Percentiles rank a stretch among this genome's conserved stretches.
Evolutionary conservation across 257 asterid species (phyloP).

Genomic region (Primulina tabacum): DNA sequence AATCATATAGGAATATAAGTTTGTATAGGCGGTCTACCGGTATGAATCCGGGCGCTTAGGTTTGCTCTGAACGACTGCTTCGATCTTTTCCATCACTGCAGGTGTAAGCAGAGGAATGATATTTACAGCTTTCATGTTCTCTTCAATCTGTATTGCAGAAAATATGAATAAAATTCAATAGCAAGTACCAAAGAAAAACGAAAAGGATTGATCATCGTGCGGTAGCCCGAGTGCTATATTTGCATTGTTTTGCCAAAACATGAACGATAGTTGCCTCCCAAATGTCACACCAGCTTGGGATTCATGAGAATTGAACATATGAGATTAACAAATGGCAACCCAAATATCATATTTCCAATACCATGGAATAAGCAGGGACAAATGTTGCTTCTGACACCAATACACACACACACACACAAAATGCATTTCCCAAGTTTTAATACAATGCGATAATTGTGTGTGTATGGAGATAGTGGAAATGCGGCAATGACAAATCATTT

Average conservation of each 20-base stretch:
- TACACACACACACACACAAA: too few species aligned
- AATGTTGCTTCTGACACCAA: too few species aligned
- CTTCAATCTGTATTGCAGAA: conserved; percentile 56
- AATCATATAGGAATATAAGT: background rate
- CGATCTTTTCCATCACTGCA: conserved; percentile 72
- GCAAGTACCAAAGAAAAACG: background rate
- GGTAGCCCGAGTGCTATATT: background rate
- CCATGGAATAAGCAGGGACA: background rate
- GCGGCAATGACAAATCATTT: conserved; percentile 12
- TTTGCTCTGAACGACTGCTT: conserved; percentile 75
- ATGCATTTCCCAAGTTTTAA: background rate
- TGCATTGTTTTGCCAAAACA: background rate
- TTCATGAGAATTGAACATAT: too few species aligned
- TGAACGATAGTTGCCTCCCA: background rate
- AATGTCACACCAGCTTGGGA: too few species aligned
- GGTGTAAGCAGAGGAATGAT: conserved; percentile 85
- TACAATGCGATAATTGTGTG: background rate
- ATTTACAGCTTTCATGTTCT: conserved; percentile 90
- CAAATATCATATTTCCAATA: background rate
- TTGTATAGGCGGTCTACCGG: conserved; percentile 37
- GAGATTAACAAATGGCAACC: too few species aligned
- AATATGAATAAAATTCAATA: background rate
- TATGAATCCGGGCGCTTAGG: conserved; percentile 89
- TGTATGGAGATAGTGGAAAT: background rate
- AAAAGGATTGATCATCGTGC: too few species aligned